Evolutionary conservation across 2,329 filamentous ascomycete genomes (phyloP).

Genomic region (Alternaria brassicicola): DNA sequence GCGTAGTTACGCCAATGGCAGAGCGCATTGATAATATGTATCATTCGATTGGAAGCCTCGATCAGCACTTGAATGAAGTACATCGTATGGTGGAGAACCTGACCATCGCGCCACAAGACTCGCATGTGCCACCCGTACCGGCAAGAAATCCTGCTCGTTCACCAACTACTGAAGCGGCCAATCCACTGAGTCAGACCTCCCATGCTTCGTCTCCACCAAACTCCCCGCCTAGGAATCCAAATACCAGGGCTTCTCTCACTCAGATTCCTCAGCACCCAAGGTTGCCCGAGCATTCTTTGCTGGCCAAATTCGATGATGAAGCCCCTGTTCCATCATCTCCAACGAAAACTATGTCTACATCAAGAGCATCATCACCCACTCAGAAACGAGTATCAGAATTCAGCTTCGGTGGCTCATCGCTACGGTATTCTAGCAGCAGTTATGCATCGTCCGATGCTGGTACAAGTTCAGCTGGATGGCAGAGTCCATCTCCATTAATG

Average conservation of each 20-base stretch:
- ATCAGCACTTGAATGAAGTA: slow-evolving; percentile 40
- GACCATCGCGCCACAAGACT: slow-evolving; percentile 18
- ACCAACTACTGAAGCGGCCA: slow-evolving; percentile 14
- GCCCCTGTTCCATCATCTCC: slow-evolving; percentile 16
- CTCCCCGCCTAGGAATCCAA: slow-evolving; percentile 3
- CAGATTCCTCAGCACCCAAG: slow-evolving; percentile 8
- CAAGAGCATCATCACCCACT: slow-evolving; percentile 17
- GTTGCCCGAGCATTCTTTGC: slow-evolving; percentile 5
- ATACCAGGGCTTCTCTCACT: slow-evolving; percentile 8
- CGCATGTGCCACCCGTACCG: slow-evolving; percentile 19
- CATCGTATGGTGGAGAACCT: slow-evolving; percentile 39
- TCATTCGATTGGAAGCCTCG: slow-evolving; percentile 26
- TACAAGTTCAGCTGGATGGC: slow-evolving; percentile 22
- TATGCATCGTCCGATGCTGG: slow-evolving; percentile 81
- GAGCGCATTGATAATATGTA: slow-evolving; percentile 43
- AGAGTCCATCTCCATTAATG: slow-evolving; percentile 11
- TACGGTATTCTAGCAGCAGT: slow-evolving; percentile 79
- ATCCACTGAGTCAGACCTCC: background rate
- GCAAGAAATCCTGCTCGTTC: slow-evolving; percentile 25
- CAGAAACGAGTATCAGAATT: slow-evolving; percentile 35
- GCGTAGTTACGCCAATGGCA: slow-evolving; percentile 38
- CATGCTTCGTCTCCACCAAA: background rate
- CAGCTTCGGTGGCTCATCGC: slow-evolving; percentile 71
- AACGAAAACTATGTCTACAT: slow-evolving; percentile 1
- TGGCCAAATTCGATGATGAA: slow-evolving; percentile 6